phyloP scores from a whole-genome alignment of 1,284 basidiomycete species.

The Malassezia sympodialis region DNA sequence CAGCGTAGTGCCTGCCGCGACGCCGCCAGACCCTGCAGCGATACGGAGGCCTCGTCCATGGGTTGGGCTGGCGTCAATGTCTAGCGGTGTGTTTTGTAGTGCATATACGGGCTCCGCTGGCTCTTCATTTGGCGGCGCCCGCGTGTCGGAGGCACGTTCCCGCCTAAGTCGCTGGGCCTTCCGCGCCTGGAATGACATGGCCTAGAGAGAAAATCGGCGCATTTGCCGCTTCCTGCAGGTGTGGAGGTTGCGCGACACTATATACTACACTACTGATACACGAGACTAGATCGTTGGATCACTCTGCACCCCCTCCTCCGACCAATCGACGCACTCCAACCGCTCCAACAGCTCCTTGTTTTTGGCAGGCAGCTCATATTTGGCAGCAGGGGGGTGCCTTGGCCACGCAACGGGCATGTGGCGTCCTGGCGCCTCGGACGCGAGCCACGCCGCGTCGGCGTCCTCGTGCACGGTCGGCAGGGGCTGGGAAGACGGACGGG shows the following conservation, averaged over 20 bases:
- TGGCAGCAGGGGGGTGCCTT: not conserved
- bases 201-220: not conserved
- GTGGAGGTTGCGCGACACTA: not conserved
- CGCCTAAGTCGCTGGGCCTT: not conserved
- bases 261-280: conserved; percentile 1
- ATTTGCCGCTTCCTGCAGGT: not conserved
- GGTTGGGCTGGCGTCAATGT: not conserved
- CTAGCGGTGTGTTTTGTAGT: not conserved
- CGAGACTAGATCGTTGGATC: not conserved
- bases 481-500: too few species aligned
- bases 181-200: conserved; percentile 5
- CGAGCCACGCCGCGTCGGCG: conserved; percentile 9
- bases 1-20: conserved; percentile 1
- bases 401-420: not conserved
- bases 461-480: not conserved
- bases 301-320: conserved; percentile 2
- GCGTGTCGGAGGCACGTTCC: not conserved
- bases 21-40: not conserved
- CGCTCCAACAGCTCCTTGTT: conserved; percentile 8
- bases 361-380: not conserved
- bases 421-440: not conserved
- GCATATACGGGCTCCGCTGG: not conserved
- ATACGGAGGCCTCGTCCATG: not conserved
- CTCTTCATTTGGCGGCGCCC: not conserved
- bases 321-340: conserved; percentile 9